Evolutionary conservation across 148 eudicot species (phyloP).

Genomic region (Vaccinium myrtillus): DNA sequence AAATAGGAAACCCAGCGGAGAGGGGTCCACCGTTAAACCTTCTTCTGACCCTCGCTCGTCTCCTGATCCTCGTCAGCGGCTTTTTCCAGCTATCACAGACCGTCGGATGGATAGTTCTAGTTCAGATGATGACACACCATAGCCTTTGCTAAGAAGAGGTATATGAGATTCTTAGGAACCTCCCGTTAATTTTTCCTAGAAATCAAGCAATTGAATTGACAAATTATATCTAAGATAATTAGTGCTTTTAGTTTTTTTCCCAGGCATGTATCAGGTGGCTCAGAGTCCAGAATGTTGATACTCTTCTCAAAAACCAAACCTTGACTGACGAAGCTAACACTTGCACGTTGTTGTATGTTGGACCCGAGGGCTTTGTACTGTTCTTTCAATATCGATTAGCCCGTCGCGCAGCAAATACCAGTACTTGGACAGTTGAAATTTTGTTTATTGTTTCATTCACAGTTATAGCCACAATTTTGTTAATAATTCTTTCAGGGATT

Average conservation of each 20-base stretch:
- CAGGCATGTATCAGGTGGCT: conserved; percentile 5
- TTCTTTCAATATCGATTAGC: not conserved
- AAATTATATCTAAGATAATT: not conserved
- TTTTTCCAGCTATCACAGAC: conserved; percentile 42
- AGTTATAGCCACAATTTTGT: conserved; percentile 11
- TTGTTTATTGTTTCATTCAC: not conserved
- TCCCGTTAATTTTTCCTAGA: not conserved
- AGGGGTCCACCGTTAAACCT: conserved; percentile 32
- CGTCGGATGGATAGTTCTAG: conserved; percentile 51
- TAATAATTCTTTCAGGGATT: conserved; percentile 4
- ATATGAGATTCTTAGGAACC: not conserved
- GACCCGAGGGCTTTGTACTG: not conserved
- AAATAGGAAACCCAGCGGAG: conserved; percentile 28
- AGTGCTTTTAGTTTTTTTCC: not conserved
- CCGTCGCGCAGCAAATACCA: not conserved
- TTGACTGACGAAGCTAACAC: conserved; percentile 14
- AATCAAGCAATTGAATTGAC: not conserved
- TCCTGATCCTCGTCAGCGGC: conserved; percentile 40
- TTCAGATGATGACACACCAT: conserved; percentile 60
- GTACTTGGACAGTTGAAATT: not conserved
- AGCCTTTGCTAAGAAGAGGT: not conserved
- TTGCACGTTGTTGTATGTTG: not conserved
- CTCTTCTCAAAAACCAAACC: not conserved
- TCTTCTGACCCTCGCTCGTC: conserved; percentile 32
- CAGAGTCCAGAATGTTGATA: not conserved